phyloP scores from a whole-genome alignment of 2,329 filamentous ascomycete genomes.

The Neonectria sp. region DNA sequence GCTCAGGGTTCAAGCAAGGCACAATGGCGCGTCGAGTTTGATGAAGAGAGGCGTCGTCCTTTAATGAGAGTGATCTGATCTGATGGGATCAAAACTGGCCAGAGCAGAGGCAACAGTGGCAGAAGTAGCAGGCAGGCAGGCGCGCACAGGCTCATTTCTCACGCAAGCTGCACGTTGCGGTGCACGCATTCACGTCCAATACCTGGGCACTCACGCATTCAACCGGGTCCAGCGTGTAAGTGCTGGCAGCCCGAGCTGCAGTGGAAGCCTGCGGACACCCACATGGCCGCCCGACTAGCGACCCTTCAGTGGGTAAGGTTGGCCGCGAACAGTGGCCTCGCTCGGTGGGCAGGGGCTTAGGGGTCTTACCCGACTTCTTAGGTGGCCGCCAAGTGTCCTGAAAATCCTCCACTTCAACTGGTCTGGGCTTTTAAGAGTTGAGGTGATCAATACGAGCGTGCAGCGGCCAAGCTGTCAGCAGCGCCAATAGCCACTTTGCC shows the following conservation, averaged over 20 bases:
- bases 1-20: slow-evolving; percentile 4
- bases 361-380: background rate
- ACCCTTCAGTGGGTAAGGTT: background rate
- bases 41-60: slow-evolving; percentile 28
- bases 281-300: slow-evolving; percentile 7
- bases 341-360: background rate
- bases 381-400: background rate
- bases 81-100: slow-evolving; percentile 12
- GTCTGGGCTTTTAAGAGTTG: too few species aligned
- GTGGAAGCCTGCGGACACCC: slow-evolving; percentile 33
- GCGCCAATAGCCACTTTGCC: background rate
- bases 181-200: background rate
- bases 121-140: slow-evolving; percentile 7
- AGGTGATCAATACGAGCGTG: background rate
- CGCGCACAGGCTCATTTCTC: background rate
- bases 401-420: slow-evolving; percentile 1
- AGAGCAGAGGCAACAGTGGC: slow-evolving; percentile 17
- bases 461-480: slow-evolving; percentile 10
- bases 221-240: slow-evolving; percentile 17
- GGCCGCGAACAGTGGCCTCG: background rate
- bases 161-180: background rate
- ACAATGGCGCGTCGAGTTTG: slow-evolving; percentile 27
- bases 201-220: background rate
- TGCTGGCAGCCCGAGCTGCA: slow-evolving; percentile 34
- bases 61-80: slow-evolving; percentile 32